Percentiles rank a stretch among this genome's conserved stretches.
These are phyloP conservation scores for Cocos nucifera DNA, from an alignment of 176 grass and related monocot genomes.

Conservation along the genomic window DNA sequence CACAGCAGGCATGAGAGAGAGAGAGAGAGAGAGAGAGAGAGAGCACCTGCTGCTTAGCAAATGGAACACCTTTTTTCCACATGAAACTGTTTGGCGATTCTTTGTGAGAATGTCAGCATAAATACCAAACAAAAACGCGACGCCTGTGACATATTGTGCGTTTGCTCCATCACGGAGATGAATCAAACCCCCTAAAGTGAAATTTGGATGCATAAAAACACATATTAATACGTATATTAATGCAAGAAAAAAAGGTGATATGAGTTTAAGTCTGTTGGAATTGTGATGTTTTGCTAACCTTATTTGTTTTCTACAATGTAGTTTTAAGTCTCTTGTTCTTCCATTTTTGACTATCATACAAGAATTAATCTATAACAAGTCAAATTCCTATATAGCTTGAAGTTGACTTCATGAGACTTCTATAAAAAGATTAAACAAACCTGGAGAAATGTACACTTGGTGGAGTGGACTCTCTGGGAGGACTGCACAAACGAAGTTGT, in stretches of 20 bases:
- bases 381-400: too few relatives aligned
- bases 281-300: too few relatives aligned
- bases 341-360: too few relatives aligned
- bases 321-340: too few relatives aligned
- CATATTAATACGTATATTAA: too few relatives aligned
- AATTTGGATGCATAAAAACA: slow-evolving; percentile 1
- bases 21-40: neutral
- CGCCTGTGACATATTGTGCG: slow-evolving; percentile 70
- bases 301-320: too few relatives aligned
- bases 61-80: slow-evolving; percentile 39
- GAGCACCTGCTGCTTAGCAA: slow-evolving; percentile 61
- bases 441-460: slow-evolving; percentile 72
- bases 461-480: slow-evolving; percentile 72
- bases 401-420: too few relatives aligned
- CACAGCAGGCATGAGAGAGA: too few relatives aligned
- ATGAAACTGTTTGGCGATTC: slow-evolving; percentile 38
- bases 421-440: slow-evolving; percentile 5
- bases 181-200: slow-evolving; percentile 41
- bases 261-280: too few relatives aligned
- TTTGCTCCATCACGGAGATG: slow-evolving; percentile 96
- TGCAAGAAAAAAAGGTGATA: too few relatives aligned
- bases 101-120: slow-evolving; percentile 59
- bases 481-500: slow-evolving; percentile 79
- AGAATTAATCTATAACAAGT: too few relatives aligned
- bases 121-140: slow-evolving; percentile 55